A percentile compares a stretch with the other conserved stretches of the same genome.
Conservation (phyloP, 306 rosid genomes). For the Urtica urens region DNA sequence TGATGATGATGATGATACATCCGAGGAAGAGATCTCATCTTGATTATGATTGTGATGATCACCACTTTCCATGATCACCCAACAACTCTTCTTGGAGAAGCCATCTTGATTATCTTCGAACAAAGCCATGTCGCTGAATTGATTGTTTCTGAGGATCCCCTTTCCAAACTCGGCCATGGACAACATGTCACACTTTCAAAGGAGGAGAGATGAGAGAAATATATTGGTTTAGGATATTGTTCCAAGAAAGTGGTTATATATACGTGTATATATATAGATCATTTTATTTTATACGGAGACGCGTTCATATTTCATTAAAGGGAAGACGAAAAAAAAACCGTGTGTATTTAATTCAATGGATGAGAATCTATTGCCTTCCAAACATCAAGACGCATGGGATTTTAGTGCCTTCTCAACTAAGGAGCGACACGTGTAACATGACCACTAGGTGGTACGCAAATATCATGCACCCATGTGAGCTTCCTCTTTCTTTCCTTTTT, state of each 20-base stretch:
- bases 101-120: slow-evolving; percentile 1
- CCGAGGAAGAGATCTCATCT: slow-evolving; percentile 8
- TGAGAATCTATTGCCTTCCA: slow-evolving; percentile 13
- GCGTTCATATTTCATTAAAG: background rate
- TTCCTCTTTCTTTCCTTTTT: too few species aligned
- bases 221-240: slow-evolving; percentile 5
- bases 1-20: slow-evolving; percentile 16
- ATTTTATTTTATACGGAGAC: background rate
- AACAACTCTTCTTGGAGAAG: background rate
- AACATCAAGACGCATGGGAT: slow-evolving; percentile 2
- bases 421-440: background rate
- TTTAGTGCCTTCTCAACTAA: background rate
- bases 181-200: background rate
- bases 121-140: slow-evolving; percentile 4
- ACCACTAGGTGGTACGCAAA: slow-evolving; percentile 4
- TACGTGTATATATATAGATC: background rate
- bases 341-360: slow-evolving; percentile 3
- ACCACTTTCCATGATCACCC: slow-evolving; percentile 18
- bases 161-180: slow-evolving; percentile 18
- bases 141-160: slow-evolving; percentile 7
- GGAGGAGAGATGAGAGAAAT: slow-evolving; percentile 5
- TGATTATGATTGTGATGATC: slow-evolving; percentile 3
- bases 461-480: slow-evolving; percentile 11
- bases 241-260: background rate
- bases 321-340: background rate